phyloP scores from a whole-genome alignment of 2,329 filamentous ascomycete genomes.

The Ophiocordyceps sinensis region DNA sequence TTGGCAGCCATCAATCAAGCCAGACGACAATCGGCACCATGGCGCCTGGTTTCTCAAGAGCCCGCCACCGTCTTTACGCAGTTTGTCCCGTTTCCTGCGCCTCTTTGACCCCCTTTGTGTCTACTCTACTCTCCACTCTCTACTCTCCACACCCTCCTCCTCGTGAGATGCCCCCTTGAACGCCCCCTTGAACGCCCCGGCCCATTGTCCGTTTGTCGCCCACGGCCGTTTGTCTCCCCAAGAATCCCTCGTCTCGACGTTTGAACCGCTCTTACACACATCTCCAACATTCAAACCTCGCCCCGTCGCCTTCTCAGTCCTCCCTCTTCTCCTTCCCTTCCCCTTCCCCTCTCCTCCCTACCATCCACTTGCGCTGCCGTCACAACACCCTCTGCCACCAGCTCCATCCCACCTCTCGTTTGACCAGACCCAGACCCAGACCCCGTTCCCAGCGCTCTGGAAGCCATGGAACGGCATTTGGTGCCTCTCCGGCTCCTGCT shows the following conservation, averaged over 20 bases:
- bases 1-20: no score
- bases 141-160: not conserved
- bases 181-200: not conserved
- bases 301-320: no score
- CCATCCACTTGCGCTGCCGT: no score
- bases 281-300: no score
- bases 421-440: not conserved
- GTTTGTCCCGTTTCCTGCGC: not conserved
- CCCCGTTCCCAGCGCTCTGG: not conserved
- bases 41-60: not conserved
- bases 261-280: no score
- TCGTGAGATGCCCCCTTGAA: not conserved
- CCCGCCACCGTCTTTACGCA: not conserved
- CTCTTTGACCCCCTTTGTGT: not conserved
- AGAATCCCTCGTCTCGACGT: not conserved
- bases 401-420: not conserved
- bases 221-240: not conserved
- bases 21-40: not conserved
- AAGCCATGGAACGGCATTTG: not conserved
- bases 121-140: not conserved
- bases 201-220: not conserved
- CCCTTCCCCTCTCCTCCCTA: no score
- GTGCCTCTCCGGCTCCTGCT: slow-evolving; percentile 4
- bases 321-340: no score
- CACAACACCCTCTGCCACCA: not conserved